Percentiles rank a stretch among this genome's conserved stretches.
Conservation (phyloP, 139 green algal species). For the Chlamydomonas schloesseri region DNA sequence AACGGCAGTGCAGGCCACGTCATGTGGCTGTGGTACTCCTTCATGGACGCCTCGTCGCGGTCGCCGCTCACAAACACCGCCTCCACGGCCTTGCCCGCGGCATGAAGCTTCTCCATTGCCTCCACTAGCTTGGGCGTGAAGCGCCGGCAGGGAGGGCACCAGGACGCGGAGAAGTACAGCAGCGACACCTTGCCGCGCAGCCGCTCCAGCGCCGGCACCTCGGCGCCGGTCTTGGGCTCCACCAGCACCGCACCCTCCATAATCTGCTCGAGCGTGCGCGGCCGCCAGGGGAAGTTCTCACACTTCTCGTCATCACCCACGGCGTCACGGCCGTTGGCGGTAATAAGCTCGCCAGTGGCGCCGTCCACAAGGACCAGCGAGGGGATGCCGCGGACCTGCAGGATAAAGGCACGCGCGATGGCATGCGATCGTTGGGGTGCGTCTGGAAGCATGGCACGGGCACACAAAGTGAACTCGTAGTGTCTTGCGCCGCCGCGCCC, state of each 20-base stretch:
- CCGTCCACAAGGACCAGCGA: slow-evolving; percentile 33
- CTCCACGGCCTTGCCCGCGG: slow-evolving; percentile 30
- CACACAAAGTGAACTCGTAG: too few relatives aligned
- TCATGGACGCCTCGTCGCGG: neutral
- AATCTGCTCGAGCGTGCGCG: slow-evolving; percentile 2
- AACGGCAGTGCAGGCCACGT: slow-evolving; percentile 33
- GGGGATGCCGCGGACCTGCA: slow-evolving; percentile 49
- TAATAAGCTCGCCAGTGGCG: slow-evolving; percentile 32
- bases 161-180: slow-evolving; percentile 46
- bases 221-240: neutral
- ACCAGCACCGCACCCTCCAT: slow-evolving; percentile 22
- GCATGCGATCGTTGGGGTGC: neutral
- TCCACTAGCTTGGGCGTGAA: slow-evolving; percentile 50
- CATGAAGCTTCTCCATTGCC: slow-evolving; percentile 19
- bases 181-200: slow-evolving; percentile 24
- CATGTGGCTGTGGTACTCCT: slow-evolving; percentile 47
- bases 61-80: slow-evolving; percentile 41
- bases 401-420: neutral
- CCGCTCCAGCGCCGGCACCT: neutral
- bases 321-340: neutral
- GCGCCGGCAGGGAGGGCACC: slow-evolving; percentile 40
- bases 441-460: neutral
- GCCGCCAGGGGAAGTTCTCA: slow-evolving; percentile 34
- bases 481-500: too few relatives aligned
- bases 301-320: slow-evolving; percentile 12